These are phyloP conservation scores for Myotisia sp. DNA, from an alignment of 2,329 filamentous ascomycete species.

Conservation along the genomic window DNA sequence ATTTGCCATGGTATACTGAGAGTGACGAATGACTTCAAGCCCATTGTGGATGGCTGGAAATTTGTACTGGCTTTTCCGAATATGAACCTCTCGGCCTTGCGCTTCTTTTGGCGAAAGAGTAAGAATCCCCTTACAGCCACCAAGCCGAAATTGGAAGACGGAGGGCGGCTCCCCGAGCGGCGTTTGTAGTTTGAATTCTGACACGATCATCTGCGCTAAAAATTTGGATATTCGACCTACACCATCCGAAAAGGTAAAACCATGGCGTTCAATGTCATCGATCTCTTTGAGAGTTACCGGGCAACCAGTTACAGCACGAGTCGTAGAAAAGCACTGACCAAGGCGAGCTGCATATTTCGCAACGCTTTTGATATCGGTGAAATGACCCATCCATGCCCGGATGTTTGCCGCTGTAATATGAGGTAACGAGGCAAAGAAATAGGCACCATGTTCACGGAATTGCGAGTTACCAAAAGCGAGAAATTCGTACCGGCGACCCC, in stretches of 20 bases:
- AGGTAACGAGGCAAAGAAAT: constrained; percentile 69
- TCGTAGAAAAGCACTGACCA: constrained; percentile 93
- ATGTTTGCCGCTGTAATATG: constrained; percentile 60
- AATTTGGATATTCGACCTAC: constrained; percentile 81
- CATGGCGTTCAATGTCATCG: constrained; percentile 54
- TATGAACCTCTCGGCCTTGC: constrained; percentile 53
- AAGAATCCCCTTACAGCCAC: constrained; percentile 82
- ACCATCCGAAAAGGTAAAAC: constrained; percentile 72
- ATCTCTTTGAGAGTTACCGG: constrained; percentile 46
- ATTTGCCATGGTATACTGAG: constrained; percentile 59
- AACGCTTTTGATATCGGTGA: constrained; percentile 65
- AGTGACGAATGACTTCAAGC: constrained; percentile 74
- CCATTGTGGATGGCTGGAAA: constrained; percentile 57
- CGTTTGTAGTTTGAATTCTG: constrained; percentile 50
- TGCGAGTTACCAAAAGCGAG: constrained; percentile 93
- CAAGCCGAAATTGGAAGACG: constrained; percentile 80
- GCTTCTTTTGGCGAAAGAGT: constrained; percentile 58
- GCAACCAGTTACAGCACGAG: constrained; percentile 54
- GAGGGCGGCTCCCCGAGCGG: constrained; percentile 50
- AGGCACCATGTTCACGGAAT: constrained; percentile 78
- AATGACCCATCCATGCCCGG: constrained; percentile 72
- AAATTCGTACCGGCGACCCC: constrained; percentile 71
- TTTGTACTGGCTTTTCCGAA: constrained; percentile 77
- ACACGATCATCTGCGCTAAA: constrained; percentile 57
- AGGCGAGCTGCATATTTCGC: constrained; percentile 81